Conservation (phyloP, 164 flowering plant species). For the Magnolia kwangsiensis region DNA sequence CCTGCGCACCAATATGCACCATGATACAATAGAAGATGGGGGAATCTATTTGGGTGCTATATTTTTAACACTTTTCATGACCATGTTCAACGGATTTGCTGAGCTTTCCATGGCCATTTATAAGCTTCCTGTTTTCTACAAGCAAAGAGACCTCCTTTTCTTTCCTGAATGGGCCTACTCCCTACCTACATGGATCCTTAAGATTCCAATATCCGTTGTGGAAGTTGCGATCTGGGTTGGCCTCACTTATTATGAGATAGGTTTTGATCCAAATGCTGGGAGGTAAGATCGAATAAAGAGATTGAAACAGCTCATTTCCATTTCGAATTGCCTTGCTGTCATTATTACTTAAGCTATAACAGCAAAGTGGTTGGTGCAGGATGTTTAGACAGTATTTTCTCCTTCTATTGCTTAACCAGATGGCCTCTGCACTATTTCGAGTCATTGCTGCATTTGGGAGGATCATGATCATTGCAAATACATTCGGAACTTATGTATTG, state of each 20-base stretch:
- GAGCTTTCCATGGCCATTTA: conserved; percentile 17
- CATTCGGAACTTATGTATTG: conserved; percentile 41
- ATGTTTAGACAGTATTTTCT: conserved; percentile 44
- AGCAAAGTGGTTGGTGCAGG: conserved; percentile 28
- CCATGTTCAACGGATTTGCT: conserved; percentile 14
- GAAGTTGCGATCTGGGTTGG: conserved; percentile 15
- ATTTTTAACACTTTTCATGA: conserved; percentile 7
- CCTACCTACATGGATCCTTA: conserved; percentile 20
- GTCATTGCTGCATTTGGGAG: conserved; percentile 40
- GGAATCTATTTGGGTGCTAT: conserved; percentile 15
- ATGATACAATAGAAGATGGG: conserved; percentile 10
- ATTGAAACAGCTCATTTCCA: background rate
- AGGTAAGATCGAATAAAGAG: conserved; percentile 9
- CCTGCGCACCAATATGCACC: conserved; percentile 20
- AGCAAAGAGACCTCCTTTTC: conserved; percentile 21
- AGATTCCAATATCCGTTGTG: conserved; percentile 14
- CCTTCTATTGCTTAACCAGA: conserved; percentile 37
- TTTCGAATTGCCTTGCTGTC: no score
- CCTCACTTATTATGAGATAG: conserved; percentile 16
- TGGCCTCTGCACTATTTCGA: conserved; percentile 55
- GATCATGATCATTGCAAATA: conserved; percentile 46
- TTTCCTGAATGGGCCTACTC: conserved; percentile 22
- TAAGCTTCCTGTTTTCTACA: conserved; percentile 24
- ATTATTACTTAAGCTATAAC: background rate
- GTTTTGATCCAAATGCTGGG: conserved; percentile 16